Conservation (phyloP, 345 rosid genomes). For the Gossypium stocksii region DNA sequence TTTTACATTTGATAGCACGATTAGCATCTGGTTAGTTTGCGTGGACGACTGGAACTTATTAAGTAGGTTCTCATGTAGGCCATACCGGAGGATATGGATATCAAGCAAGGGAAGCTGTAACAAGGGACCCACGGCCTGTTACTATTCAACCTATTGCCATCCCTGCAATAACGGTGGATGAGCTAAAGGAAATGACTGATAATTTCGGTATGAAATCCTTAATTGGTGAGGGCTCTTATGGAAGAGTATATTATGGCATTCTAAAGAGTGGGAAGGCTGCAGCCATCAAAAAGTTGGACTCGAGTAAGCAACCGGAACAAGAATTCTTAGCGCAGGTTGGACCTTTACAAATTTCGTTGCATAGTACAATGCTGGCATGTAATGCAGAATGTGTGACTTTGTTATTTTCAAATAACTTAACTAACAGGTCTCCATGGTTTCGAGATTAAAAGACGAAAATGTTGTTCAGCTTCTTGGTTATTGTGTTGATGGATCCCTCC, state of each 20-base stretch:
- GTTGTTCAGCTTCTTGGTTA: constrained; percentile 12
- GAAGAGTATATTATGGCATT: constrained; percentile 7
- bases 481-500: neutral
- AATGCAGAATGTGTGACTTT: neutral
- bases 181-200: constrained; percentile 13
- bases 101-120: neutral
- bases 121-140: constrained; percentile 5
- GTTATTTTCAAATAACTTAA: neutral
- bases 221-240: constrained; percentile 5
- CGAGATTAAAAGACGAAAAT: constrained; percentile 5
- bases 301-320: constrained; percentile 8
- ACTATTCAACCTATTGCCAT: neutral
- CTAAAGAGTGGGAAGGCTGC: constrained; percentile 10
- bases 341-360: neutral
- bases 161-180: neutral
- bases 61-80: neutral
- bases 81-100: constrained; percentile 3
- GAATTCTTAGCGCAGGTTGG: constrained; percentile 3
- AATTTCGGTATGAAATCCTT: constrained; percentile 4
- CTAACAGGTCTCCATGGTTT: neutral
- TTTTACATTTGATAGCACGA: neutral
- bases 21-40: neutral
- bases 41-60: neutral
- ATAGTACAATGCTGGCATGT: neutral
- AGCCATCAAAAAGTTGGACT: constrained; percentile 6